Conservation (phyloP, 169 alveolate species). For the Plasmodium malariae region DNA sequence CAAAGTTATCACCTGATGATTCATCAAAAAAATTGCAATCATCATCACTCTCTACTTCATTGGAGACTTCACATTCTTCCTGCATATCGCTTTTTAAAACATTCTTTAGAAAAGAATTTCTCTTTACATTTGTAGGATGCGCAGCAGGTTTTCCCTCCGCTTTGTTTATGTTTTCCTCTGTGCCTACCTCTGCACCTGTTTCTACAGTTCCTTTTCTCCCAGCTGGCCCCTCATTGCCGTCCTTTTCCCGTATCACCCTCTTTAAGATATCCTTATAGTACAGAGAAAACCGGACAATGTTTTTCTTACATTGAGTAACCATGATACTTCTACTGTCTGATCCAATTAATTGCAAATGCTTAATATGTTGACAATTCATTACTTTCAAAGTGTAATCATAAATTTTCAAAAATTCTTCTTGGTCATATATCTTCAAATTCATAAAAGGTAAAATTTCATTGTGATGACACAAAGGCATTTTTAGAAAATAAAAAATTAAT, state of each 20-base stretch:
- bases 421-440: constrained; percentile 67
- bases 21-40: not conserved
- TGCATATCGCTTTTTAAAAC: constrained; percentile 12
- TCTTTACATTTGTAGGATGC: not conserved
- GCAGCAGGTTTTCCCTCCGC: not conserved
- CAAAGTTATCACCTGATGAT: not conserved
- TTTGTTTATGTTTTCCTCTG: not conserved
- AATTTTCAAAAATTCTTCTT: constrained; percentile 25
- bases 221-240: too few relatives aligned
- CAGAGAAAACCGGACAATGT: constrained; percentile 35
- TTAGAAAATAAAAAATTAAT: constrained; percentile 19
- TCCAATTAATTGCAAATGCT: constrained; percentile 39
- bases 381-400: constrained; percentile 11
- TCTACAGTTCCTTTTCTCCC: not conserved
- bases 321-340: constrained; percentile 62
- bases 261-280: constrained; percentile 29
- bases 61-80: not conserved
- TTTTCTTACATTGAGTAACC: constrained; percentile 64
- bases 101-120: constrained; percentile 23
- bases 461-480: constrained; percentile 46
- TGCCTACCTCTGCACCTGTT: not conserved
- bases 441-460: constrained; percentile 60
- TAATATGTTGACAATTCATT: not conserved
- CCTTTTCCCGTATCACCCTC: not conserved
- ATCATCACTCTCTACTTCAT: not conserved